These are phyloP conservation scores for Nymphaea colorata DNA, from an alignment of 164 flowering plant species.

Conservation along the genomic window DNA sequence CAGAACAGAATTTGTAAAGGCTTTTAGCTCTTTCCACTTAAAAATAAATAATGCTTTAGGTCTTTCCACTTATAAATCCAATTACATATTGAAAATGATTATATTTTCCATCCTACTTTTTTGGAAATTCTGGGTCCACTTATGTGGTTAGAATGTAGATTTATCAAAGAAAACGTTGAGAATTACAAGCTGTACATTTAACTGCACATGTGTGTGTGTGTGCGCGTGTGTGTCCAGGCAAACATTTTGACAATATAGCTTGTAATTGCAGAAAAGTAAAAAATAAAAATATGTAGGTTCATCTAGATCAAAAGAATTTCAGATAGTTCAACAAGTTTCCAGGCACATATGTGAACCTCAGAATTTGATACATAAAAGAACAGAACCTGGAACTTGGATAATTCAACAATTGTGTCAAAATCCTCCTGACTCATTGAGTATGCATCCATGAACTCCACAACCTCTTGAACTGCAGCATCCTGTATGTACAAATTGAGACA, in stretches of 20 bases:
- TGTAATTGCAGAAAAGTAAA: background rate
- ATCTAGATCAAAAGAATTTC: background rate
- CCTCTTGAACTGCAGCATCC: slow-evolving; percentile 85
- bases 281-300: background rate
- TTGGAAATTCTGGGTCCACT: too few species aligned
- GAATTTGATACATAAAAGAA: background rate
- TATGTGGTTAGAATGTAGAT: too few species aligned
- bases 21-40: too few species aligned
- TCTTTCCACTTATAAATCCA: too few species aligned
- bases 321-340: background rate
- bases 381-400: slow-evolving; percentile 76
- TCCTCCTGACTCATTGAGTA: slow-evolving; percentile 91
- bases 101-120: too few species aligned
- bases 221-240: background rate
- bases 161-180: too few species aligned
- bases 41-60: too few species aligned
- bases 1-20: too few species aligned
- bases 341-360: background rate
- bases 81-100: too few species aligned
- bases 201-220: background rate
- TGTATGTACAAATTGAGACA: slow-evolving; percentile 9
- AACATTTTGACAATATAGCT: background rate
- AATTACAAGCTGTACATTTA: too few species aligned
- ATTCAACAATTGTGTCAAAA: slow-evolving; percentile 66
- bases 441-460: slow-evolving; percentile 78